Conservation (phyloP, 2,329 filamentous ascomycete genomes). For the Aspergillus sp. region DNA sequence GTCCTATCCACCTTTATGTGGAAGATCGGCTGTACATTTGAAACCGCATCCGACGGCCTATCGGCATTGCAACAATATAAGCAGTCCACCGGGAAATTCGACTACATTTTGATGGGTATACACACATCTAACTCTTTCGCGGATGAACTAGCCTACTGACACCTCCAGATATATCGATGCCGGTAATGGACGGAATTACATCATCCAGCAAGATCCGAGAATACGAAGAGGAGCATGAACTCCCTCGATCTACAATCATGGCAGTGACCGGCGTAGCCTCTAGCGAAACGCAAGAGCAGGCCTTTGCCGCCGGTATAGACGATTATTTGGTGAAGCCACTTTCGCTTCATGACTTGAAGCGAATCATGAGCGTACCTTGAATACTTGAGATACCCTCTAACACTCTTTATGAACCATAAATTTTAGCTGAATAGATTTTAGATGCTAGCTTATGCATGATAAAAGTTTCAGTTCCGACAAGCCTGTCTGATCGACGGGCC, state of each 20-base stretch:
- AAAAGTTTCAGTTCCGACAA: not conserved
- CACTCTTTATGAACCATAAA: not conserved
- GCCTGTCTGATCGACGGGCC: not conserved
- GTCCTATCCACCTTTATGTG: constrained; percentile 45
- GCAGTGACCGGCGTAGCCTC: constrained; percentile 40
- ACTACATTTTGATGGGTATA: constrained; percentile 43
- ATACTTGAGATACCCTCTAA: not conserved
- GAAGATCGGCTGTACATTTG: constrained; percentile 42
- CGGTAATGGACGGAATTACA: constrained; percentile 49
- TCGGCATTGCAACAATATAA: constrained; percentile 44
- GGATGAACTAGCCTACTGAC: not conserved
- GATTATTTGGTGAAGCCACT: constrained; percentile 40
- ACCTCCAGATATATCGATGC: constrained; percentile 49
- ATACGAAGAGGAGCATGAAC: constrained; percentile 34
- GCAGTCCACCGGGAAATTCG: constrained; percentile 32
- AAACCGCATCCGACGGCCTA: constrained; percentile 45
- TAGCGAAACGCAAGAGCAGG: constrained; percentile 37
- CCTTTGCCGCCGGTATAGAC: constrained; percentile 34
- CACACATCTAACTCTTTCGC: not conserved
- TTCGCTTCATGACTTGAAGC: constrained; percentile 37
- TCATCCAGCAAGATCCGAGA: constrained; percentile 48
- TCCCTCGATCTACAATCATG: constrained; percentile 32
- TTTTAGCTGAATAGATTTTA: not conserved
- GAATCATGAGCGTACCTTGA: constrained; percentile 33
- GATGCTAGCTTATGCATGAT: not conserved